These are phyloP conservation scores for Glomus cerebriforme DNA, from an alignment of 192 early-diverging fungal genomes.

Conservation along the genomic window DNA sequence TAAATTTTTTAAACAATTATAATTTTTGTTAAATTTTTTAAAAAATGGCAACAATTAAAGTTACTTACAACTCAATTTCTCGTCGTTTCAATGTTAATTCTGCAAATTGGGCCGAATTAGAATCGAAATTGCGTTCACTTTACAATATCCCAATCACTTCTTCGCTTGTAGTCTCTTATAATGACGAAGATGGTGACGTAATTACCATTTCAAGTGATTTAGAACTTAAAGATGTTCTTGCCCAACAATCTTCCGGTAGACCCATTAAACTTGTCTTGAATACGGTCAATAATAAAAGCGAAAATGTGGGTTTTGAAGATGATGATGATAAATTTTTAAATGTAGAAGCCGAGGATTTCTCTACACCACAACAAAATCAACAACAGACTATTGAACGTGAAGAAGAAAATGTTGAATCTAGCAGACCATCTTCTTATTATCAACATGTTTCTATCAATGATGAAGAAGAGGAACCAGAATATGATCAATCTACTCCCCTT, in stretches of 20 bases:
- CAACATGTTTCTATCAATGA: neutral
- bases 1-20: too few species aligned
- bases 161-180: constrained; percentile 1
- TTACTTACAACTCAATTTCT: neutral
- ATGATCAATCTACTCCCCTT: neutral
- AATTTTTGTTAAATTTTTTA: too few species aligned
- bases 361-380: neutral
- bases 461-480: neutral
- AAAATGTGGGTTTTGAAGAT: neutral
- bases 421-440: neutral
- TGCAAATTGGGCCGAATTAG: neutral
- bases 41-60: constrained; percentile 24
- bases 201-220: constrained; percentile 20
- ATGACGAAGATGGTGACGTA: constrained; percentile 24
- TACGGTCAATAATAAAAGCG: neutral
- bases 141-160: neutral
- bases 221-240: constrained; percentile 8
- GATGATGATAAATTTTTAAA: neutral
- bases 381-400: neutral
- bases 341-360: neutral
- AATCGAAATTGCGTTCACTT: neutral
- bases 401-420: neutral
- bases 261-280: neutral
- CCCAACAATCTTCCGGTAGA: neutral
- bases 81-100: neutral